Evolutionary conservation across 1,139 yeast species (phyloP), one percentile per base, ranked within the genome.

Genomic region (Pneumocystis oryctolagi): DNA sequence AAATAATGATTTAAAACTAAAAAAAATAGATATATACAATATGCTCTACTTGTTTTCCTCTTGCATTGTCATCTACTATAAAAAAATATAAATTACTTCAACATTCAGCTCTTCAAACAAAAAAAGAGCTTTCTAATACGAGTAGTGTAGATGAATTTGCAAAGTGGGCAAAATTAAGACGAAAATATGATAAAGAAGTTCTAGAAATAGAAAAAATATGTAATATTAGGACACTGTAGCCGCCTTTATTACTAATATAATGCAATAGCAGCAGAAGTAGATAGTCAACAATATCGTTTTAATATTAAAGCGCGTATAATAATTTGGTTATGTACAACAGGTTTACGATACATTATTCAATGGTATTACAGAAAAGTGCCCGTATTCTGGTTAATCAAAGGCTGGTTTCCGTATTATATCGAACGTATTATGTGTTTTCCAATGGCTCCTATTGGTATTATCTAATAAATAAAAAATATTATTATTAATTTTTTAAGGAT

Each of bases 91-190:
- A 47, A 62, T n/a, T 25, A 25, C 31, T 62, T 58, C 64, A 40
- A n/a, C 34, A 18, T 25, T 55, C 58, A 20, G 39, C 58, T 14
- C 12, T 62, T 28, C 20, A 32, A 28, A 31, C 64, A 30, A 62
- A 62, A 61, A 62, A 39, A 37, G 82, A 84, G 68, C 80, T 89
- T 67, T 76, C 82, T 59, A 70, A 79, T 8, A 80, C 90, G 18
- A 82, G 89, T 66, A 94, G 97, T 5, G 97, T 90, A 73, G 97
- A 92, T 71, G 84, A 92, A 70, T 92, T 90, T 73, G 97, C 97
- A 60, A 84, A 82, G 70, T 92, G 98, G 98, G 95, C 97, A 2
- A 89, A 89, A 72, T 79, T 90, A 67, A 90, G 89, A 70, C 80
- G 98, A 61, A 81, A 80, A 69, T 75, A 80, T 65, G 90, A 85